Percentiles rank a stretch among this genome's conserved stretches.
Conservation (phyloP, 2,329 filamentous ascomycete species). For the Scopulariopsis brevicaulis region DNA sequence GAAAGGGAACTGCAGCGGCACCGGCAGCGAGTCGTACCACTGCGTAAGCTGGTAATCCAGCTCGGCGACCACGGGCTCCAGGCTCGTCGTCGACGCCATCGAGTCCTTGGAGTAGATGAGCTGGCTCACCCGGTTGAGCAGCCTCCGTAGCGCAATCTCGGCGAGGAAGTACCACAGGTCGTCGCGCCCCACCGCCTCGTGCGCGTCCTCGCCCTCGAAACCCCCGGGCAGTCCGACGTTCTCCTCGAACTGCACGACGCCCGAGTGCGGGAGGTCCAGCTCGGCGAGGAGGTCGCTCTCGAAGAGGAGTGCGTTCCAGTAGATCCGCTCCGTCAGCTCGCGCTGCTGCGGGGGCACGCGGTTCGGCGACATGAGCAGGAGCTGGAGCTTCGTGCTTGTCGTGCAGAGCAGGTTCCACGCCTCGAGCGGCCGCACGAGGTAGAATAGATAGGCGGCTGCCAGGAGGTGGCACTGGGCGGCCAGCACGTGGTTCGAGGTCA, state of each 20-base stretch:
- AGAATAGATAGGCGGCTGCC: constrained; percentile 73
- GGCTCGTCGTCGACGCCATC: constrained; percentile 57
- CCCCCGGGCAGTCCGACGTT: constrained; percentile 67
- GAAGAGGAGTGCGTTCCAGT: constrained; percentile 74
- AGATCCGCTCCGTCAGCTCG: constrained; percentile 66
- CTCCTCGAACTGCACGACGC: constrained; percentile 73
- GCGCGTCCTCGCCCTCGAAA: constrained; percentile 62
- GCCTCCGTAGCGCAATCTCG: constrained; percentile 66
- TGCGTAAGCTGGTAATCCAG: constrained; percentile 74
- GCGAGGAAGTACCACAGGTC: constrained; percentile 81
- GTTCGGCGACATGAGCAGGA: constrained; percentile 63
- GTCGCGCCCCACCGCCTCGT: constrained; percentile 54
- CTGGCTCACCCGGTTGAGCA: constrained; percentile 70
- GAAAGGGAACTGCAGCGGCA: constrained; percentile 67
- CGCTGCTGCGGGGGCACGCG: constrained; percentile 59
- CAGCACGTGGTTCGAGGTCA: constrained; percentile 68
- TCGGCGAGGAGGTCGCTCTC: constrained; percentile 73
- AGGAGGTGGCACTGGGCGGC: constrained; percentile 73
- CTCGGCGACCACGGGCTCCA: constrained; percentile 69
- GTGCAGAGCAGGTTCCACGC: constrained; percentile 74
- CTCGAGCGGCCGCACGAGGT: constrained; percentile 70
- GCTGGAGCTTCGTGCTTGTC: constrained; percentile 70
- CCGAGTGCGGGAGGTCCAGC: constrained; percentile 70
- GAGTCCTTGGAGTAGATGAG: constrained; percentile 69
- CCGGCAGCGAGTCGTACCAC: constrained; percentile 72